Evolutionary conservation across 2,329 filamentous ascomycete species (phyloP), one percentile per base, ranked within the genome.

Genomic region (Aspergillus aculeatus): DNA sequence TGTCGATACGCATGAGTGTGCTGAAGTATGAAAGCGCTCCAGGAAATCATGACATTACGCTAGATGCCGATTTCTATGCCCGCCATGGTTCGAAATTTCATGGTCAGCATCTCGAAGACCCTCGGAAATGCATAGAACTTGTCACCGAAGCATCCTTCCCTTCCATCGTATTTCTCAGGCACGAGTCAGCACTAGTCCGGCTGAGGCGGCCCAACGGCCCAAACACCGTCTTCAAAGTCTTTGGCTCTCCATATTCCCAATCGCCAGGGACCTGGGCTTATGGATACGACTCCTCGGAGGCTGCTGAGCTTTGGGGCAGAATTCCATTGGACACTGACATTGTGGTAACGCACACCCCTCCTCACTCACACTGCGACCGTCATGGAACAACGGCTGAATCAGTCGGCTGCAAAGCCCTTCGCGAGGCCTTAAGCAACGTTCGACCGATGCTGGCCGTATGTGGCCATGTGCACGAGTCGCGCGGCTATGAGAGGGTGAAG

Each of bases 31-130:
- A 4, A 4, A 50, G 21, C 21, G n/a, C 16, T 44, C 23, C 64
- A 84, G 84, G 84, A 31, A 86, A 86, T 66, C 84, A 86, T 70
- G 84, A 86, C 67, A 74, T 84, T 48, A 82, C 82, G 2, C 75
- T 86, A 12, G 83, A 85, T 66, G 65, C 72, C 49, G 66, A 73
- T 0, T 83, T 84, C 69, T 83, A 81, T 65, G 63, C 69, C 47
- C 50, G 77, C 57, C 69, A 82, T 64, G 73, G 76, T 19, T 62
- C 64, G 2, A 68, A 69, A 32, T 81, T 80, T 67, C 81, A 81
- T 61, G 78, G 78, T 69, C 75, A 78, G 54, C 62, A 67, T 16
- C 75, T 72, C n/a, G 78, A 83, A 69, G 74, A 81, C 54, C 68
- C 77, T 10, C 67, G 75, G 38, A 71, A 74, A 62, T 83, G 81